Evolutionary conservation across 805 yeast genomes (phyloP), one percentile per base, ranked within the genome.

Genomic region (Spathaspora girioi): DNA sequence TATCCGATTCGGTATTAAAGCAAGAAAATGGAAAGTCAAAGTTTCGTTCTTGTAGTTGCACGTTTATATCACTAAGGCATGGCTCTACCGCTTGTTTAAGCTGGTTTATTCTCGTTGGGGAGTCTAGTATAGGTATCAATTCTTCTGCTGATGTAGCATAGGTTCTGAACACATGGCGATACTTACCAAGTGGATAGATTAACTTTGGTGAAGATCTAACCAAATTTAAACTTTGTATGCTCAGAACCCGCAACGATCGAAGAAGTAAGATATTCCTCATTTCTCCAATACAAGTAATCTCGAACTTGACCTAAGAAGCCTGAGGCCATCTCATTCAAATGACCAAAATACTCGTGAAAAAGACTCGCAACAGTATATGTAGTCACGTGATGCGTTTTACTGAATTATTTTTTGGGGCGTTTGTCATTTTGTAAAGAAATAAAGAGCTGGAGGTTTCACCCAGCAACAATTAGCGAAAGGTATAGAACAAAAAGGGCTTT

Each of bases 1-100:
- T 38, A 7, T 48, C 20, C 4, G 47, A 27, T 43, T 48, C 48
- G 5, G 18, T 18, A 38, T 48, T 48, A 17, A 48, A 26, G 12
- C 18, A 27, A 10, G 41, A 12, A 38, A 32, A 43, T 10, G 50
- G 50, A 15, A 43, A 38, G 10, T 17, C 48, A 5, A 41, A 35
- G 17, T 35, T 35, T 14, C 40, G 17, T 15, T 9, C 3, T 35
- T 35, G 40, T 3, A 35, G 40, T 14, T 35, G 40, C 9, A 4
- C 11, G 8, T 14, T n/a, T 35, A 35, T 35, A 35, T 35, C 40
- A 11, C 4, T n/a, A n/a, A 35, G 18, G 8, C 40, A 35, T 14
- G 40, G 40, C 17, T 35, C 40, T 11, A 35, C 40, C 5, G 40
- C 40, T 35, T 35, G 18, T 14, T 35, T 12, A 14, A 35, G 40